Base-by-base conservation (phyloP, 495 filamentous ascomycete species). In the Amorphotheca resinae region DNA sequence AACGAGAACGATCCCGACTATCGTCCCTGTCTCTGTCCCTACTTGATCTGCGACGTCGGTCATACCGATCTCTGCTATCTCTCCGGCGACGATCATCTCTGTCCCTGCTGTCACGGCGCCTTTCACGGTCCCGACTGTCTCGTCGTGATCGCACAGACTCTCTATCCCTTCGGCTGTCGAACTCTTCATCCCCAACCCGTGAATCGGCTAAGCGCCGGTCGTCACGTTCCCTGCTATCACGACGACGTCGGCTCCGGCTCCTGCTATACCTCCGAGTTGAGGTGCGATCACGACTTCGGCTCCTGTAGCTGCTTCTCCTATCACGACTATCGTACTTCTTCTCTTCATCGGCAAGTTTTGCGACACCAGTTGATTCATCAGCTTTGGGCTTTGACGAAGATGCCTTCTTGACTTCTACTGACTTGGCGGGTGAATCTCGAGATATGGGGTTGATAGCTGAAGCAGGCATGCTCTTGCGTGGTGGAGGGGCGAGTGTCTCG, bases 381-480 rank as follows among this genome's bases (percentile, higher is more conserved):
- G 16, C 44, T 9, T 44, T 38, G 14, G 42, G 9, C 30, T 64
- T 63, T 39, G 38, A 57, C 26, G 46, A 32, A 4, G 33, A 39
- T 18, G 34, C 34, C 21, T 50, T 50, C 36, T 56, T 53, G 8
- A 44, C 21, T 26, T 49, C 41, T n/a, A 32, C 37, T 8, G 44
- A 23, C 35, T 45, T 56, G 9, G 33, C 17, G 4, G 46, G 15
- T 11, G 50, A 45, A 33, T 51, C 52, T 35, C 48, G 47, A 8
- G 37, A 42, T 11, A 57, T 54, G 6, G 72, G 72, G 12, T 66
- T 61, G 37, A 76, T 76, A 1, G 72, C 72, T n/a, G 72, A 76
- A 23, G 65, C 66, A 0, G 72, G 68, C 48, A 61, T 66, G 0
- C 54, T 48, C 47, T 66, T 65, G 50, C 70, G 61, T 2, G 72